phyloP scores from a whole-genome alignment of 139 green algal species.

The Asterochloris erici region DNA sequence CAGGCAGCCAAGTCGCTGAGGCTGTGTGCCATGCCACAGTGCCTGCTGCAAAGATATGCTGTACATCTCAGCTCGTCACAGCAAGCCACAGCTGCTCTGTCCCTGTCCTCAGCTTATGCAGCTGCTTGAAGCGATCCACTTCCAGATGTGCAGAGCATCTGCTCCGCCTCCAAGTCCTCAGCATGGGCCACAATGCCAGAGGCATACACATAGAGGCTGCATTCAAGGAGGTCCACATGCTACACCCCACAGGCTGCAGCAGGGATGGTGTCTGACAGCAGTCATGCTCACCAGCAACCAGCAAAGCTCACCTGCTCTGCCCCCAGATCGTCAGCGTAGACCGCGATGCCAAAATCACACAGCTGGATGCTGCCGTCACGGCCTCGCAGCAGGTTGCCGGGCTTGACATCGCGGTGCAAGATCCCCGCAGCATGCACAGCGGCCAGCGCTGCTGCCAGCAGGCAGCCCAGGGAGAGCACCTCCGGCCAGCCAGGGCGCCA shows the following conservation, averaged over 20 bases:
- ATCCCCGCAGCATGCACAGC: constrained; percentile 44
- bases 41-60: no score
- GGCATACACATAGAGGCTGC: constrained; percentile 35
- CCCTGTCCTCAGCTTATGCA: no score
- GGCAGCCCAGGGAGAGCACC: constrained; percentile 37
- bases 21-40: no score
- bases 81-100: no score
- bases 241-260: no score
- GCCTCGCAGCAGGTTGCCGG: constrained; percentile 47
- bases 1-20: no score
- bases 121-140: no score
- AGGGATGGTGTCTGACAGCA: no score
- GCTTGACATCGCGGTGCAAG: constrained; percentile 55
- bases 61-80: no score
- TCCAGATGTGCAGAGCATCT: not conserved
- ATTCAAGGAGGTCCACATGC: not conserved
- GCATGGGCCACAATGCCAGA: constrained; percentile 51
- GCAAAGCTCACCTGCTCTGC: not conserved
- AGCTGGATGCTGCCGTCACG: constrained; percentile 17
- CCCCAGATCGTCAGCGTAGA: constrained; percentile 3
- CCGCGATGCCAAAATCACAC: constrained; percentile 62
- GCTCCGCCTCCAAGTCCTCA: constrained; percentile 3
- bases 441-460: constrained; percentile 48
- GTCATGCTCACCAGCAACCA: no score
- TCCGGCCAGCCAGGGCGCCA: constrained; percentile 48